Evolutionary conservation across 1,284 basidiomycete genomes (phyloP).

Genomic region (Cryptococcus sp.): DNA sequence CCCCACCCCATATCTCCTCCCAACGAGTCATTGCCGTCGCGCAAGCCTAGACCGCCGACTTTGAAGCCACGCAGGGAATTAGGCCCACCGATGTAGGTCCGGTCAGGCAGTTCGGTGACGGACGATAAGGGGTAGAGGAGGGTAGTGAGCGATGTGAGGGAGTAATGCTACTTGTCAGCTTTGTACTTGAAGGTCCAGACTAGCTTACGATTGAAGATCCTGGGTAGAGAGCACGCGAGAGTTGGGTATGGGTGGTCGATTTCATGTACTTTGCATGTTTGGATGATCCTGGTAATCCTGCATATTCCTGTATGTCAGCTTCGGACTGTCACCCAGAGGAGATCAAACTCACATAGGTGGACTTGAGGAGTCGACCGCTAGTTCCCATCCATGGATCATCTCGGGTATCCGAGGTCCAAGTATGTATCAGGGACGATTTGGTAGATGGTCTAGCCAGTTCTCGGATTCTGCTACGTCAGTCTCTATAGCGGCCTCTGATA

Average conservation of each 20-base stretch:
- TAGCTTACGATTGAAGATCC: conserved; percentile 45
- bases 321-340: neutral
- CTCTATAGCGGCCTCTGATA: neutral
- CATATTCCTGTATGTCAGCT: conserved; percentile 57
- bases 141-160: conserved; percentile 43
- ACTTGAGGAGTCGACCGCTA: conserved; percentile 59
- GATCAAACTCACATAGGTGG: conserved; percentile 52
- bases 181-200: neutral
- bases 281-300: conserved; percentile 70
- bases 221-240: conserved; percentile 57
- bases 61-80: conserved; percentile 83
- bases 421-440: conserved; percentile 82
- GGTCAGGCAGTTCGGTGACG: conserved; percentile 60
- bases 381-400: conserved; percentile 67
- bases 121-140: conserved; percentile 40
- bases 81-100: conserved; percentile 91
- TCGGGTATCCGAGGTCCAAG: conserved; percentile 71
- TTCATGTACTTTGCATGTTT: conserved; percentile 61
- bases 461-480: conserved; percentile 60
- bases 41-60: conserved; percentile 76
- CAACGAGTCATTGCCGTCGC: conserved; percentile 70
- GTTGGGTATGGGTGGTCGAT: conserved; percentile 61
- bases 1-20: conserved; percentile 90
- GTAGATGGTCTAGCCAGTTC: conserved; percentile 70
- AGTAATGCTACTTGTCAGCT: conserved; percentile 33